These are phyloP conservation scores for Sindora glabra DNA, from an alignment of 306 rosid species.

Conservation along the genomic window DNA sequence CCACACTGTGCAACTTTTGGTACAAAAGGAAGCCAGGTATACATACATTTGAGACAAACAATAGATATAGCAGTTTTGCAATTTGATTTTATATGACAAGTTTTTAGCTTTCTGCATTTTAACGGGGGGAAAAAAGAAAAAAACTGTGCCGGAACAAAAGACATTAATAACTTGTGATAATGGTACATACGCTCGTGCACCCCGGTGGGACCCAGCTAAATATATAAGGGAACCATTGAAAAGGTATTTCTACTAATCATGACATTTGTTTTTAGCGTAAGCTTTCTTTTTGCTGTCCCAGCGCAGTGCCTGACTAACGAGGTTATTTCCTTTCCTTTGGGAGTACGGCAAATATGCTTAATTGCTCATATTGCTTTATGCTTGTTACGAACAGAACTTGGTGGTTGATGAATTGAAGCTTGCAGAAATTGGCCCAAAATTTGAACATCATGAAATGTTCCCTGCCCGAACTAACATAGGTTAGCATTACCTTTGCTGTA, in stretches of 20 bases:
- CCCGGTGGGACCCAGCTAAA: too few relatives aligned
- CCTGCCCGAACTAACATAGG: too few relatives aligned
- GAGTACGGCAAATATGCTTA: neutral
- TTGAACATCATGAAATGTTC: constrained; percentile 82
- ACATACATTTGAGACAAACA: neutral
- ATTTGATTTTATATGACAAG: too few relatives aligned
- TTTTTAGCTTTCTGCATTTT: constrained; percentile 32
- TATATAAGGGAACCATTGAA: too few relatives aligned
- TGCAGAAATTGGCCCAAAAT: constrained; percentile 84
- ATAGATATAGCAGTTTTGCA: neutral
- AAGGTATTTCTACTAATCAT: too few relatives aligned
- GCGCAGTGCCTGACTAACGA: neutral
- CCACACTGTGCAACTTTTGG: constrained; percentile 84
- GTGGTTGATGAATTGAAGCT: constrained; percentile 73
- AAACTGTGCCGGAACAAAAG: neutral
- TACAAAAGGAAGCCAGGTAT: constrained; percentile 53
- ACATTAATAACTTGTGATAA: neutral
- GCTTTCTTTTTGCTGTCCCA: too few relatives aligned
- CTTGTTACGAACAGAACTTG: constrained; percentile 56
- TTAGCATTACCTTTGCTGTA: neutral
- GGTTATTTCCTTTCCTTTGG: neutral
- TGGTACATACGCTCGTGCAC: too few relatives aligned
- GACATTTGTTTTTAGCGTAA: too few relatives aligned
- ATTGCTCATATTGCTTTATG: constrained; percentile 4
- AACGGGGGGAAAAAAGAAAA: constrained; percentile 30